These are phyloP conservation scores for Candida buenavistaensis DNA, from an alignment of 1,139 yeast genomes.

Conservation along the genomic window DNA sequence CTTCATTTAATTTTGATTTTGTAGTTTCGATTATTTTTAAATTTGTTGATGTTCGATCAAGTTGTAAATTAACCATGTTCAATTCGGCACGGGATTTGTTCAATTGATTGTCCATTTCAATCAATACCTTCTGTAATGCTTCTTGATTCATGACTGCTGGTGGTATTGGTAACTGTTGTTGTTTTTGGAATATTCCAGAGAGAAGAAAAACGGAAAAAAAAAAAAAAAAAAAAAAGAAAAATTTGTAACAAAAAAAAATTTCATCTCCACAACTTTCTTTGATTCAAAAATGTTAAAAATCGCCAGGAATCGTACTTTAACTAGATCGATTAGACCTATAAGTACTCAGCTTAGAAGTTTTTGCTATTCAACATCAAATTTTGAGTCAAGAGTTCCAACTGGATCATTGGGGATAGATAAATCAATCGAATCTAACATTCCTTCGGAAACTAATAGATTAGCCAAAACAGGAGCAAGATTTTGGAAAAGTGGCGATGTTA, in stretches of 20 bases:
- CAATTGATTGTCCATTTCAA: slow-evolving; percentile 68
- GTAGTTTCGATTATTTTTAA: slow-evolving; percentile 59
- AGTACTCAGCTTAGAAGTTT: slow-evolving; percentile 4
- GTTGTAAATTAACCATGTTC: slow-evolving; percentile 59
- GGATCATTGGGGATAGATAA: slow-evolving; percentile 36
- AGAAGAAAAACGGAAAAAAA: no score
- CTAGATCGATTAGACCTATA: slow-evolving; percentile 1
- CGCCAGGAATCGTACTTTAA: not conserved
- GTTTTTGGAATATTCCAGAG: no score
- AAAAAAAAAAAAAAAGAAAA: not conserved
- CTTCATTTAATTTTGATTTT: slow-evolving; percentile 46
- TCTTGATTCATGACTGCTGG: slow-evolving; percentile 43
- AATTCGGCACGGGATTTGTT: slow-evolving; percentile 64
- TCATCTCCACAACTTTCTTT: not conserved
- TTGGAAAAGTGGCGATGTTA: slow-evolving; percentile 77
- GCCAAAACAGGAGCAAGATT: slow-evolving; percentile 73
- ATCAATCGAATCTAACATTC: slow-evolving; percentile 51
- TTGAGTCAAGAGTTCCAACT: slow-evolving; percentile 6
- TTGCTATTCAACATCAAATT: not conserved
- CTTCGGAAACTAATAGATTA: slow-evolving; percentile 67
- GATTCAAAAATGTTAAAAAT: slow-evolving; percentile 1
- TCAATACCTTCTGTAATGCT: slow-evolving; percentile 50
- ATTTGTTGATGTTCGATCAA: slow-evolving; percentile 57
- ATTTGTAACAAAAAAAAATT: not conserved
- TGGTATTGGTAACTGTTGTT: not conserved